phyloP scores from a whole-genome alignment of 192 early-diverging fungal species.

The Funneliformis mosseae region DNA sequence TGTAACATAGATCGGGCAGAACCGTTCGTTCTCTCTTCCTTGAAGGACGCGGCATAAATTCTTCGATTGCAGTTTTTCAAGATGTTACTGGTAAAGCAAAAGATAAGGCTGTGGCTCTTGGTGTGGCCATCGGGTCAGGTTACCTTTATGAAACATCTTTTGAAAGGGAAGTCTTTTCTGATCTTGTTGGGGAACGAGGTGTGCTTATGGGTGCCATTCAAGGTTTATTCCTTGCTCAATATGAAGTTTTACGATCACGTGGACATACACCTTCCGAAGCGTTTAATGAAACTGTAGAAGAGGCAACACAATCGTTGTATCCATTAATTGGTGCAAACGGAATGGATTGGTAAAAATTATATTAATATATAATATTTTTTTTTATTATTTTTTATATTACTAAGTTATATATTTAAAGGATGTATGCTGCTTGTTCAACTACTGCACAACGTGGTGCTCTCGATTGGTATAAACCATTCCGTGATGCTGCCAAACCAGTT shows the following conservation, averaged over 20 bases:
- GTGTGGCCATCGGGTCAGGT: slow-evolving; percentile 92
- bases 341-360: slow-evolving; percentile 65
- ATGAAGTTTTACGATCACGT: slow-evolving; percentile 90
- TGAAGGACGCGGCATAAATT: slow-evolving; percentile 97
- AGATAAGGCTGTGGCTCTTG: slow-evolving; percentile 89
- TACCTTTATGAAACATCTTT: slow-evolving; percentile 98
- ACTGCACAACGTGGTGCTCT: slow-evolving; percentile 95
- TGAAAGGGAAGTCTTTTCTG: slow-evolving; percentile 95
- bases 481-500: slow-evolving; percentile 90
- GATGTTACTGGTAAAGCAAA: slow-evolving; percentile 92
- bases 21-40: slow-evolving; percentile 96
- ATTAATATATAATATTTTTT: neutral
- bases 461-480: slow-evolving; percentile 96
- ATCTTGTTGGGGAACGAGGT: slow-evolving; percentile 96
- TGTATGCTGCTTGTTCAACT: slow-evolving; percentile 97
- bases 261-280: slow-evolving; percentile 98
- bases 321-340: slow-evolving; percentile 95
- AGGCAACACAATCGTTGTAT: slow-evolving; percentile 97
- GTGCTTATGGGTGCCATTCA: slow-evolving; percentile 98
- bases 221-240: slow-evolving; percentile 94
- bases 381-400: neutral
- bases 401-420: slow-evolving; percentile 58
- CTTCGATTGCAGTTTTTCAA: slow-evolving; percentile 93
- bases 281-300: slow-evolving; percentile 99
- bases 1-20: slow-evolving; percentile 72